These are phyloP conservation scores for Tulasnella sp. DNA, from an alignment of 768 basidiomycete species.

Conservation along the genomic window DNA sequence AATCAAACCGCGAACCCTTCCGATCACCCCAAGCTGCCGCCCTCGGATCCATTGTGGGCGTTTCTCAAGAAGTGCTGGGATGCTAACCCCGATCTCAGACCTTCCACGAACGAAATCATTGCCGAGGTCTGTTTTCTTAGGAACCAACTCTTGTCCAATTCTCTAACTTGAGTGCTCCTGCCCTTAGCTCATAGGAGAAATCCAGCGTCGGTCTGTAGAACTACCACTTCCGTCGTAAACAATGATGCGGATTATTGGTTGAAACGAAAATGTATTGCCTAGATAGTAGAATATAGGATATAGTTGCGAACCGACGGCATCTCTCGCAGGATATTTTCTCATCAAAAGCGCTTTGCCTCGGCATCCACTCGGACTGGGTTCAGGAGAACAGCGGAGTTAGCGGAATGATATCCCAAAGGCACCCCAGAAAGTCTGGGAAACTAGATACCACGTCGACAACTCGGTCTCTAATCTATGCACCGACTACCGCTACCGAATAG, in stretches of 20 bases:
- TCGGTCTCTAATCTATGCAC: not conserved
- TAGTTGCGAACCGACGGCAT: too few relatives aligned
- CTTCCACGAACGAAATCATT: not conserved
- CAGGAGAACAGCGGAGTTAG: too few relatives aligned
- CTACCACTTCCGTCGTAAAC: not conserved
- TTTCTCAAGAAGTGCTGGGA: conserved; percentile 18
- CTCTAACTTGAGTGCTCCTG: not conserved
- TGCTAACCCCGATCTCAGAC: not conserved
- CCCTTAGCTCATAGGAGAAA: not conserved
- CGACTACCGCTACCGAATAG: not conserved
- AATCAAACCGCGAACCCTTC: not conserved
- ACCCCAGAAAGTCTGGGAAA: not conserved
- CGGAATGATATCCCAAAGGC: too few relatives aligned
- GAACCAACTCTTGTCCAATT: not conserved
- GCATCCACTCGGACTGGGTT: too few relatives aligned
- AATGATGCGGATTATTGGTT: too few relatives aligned
- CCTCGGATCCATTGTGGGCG: conserved; percentile 7
- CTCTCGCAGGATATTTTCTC: too few relatives aligned
- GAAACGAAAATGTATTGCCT: too few relatives aligned
- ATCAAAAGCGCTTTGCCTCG: too few relatives aligned
- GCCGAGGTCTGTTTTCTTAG: not conserved
- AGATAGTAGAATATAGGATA: not conserved
- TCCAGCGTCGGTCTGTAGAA: not conserved
- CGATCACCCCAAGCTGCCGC: not conserved
- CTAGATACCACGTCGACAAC: not conserved